Conservation (phyloP, 1,284 basidiomycete genomes). For the Gomphus sp. region DNA sequence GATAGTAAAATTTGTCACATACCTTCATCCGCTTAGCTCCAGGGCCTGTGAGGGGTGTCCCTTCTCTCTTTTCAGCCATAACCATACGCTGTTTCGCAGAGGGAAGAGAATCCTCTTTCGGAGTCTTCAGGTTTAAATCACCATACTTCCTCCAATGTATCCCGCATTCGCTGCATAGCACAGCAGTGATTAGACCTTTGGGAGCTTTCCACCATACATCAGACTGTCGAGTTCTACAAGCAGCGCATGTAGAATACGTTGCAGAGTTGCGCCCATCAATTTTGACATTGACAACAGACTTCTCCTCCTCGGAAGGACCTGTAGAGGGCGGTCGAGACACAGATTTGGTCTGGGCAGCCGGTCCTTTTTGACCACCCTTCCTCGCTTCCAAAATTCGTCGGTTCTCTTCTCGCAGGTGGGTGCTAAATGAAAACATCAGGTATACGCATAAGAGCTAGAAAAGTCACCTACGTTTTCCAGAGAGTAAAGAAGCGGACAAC, state of each 20-base stretch:
- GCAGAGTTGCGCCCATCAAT: conserved; percentile 26
- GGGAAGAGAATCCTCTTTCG: conserved; percentile 46
- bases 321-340: conserved; percentile 27
- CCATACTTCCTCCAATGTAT: conserved; percentile 84
- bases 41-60: conserved; percentile 59
- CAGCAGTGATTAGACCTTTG: conserved; percentile 57
- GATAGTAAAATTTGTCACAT: conserved; percentile 17
- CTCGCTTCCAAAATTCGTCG: conserved; percentile 39
- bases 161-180: conserved; percentile 79
- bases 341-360: conserved; percentile 12
- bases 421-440: conserved; percentile 25
- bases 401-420: conserved; percentile 60
- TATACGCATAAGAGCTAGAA: conserved; percentile 12
- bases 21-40: conserved; percentile 63
- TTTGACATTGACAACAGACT: conserved; percentile 56
- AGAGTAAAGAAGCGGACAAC: conserved; percentile 77
- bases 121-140: conserved; percentile 64
- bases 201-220: conserved; percentile 82
- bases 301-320: conserved; percentile 58
- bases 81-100: conserved; percentile 34
- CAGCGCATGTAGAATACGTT: conserved; percentile 47
- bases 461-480: conserved; percentile 66
- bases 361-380: conserved; percentile 13
- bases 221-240: conserved; percentile 69
- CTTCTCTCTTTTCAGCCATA: conserved; percentile 60